Conservation (phyloP, 768 basidiomycete species). For the Boletus reticulatus region DNA sequence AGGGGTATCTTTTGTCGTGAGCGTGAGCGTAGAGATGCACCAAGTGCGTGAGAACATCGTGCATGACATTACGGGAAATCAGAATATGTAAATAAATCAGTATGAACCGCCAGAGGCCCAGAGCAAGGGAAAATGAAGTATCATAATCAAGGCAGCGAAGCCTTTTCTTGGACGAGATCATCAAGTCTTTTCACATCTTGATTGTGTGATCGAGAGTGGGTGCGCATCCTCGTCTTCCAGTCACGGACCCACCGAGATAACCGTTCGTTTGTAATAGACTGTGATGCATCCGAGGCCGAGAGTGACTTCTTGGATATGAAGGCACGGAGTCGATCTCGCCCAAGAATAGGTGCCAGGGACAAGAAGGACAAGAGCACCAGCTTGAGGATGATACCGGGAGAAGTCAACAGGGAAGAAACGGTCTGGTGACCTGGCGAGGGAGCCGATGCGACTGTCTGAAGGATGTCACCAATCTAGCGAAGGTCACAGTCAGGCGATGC, state of each 20-base stretch:
- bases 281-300: slow-evolving; percentile 19
- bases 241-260: slow-evolving; percentile 59
- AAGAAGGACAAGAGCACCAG: slow-evolving; percentile 79
- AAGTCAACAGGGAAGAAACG: slow-evolving; percentile 80
- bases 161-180: slow-evolving; percentile 56
- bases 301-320: slow-evolving; percentile 44
- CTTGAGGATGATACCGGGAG: slow-evolving; percentile 81
- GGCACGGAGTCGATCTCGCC: slow-evolving; percentile 60
- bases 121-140: slow-evolving; percentile 10
- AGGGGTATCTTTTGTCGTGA: slow-evolving; percentile 33
- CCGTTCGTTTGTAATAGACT: slow-evolving; percentile 34
- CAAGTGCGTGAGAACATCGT: slow-evolving; percentile 21
- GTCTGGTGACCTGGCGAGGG: slow-evolving; percentile 71
- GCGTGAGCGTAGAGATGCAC: slow-evolving; percentile 18
- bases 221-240: slow-evolving; percentile 60
- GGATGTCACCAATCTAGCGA: slow-evolving; percentile 76
- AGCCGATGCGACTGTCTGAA: slow-evolving; percentile 77
- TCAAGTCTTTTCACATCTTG: slow-evolving; percentile 48
- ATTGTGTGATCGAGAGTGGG: slow-evolving; percentile 49
- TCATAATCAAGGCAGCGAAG: slow-evolving; percentile 25
- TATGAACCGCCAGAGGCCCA: slow-evolving; percentile 6
- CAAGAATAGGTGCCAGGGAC: slow-evolving; percentile 84
- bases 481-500: slow-evolving; percentile 11
- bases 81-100: slow-evolving; percentile 24
- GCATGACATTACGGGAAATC: slow-evolving; percentile 21